Percentiles rank a stretch among this genome's conserved stretches.
Conservation (phyloP, 1,139 yeast genomes). For the Debaryomyces nepalensis region DNA sequence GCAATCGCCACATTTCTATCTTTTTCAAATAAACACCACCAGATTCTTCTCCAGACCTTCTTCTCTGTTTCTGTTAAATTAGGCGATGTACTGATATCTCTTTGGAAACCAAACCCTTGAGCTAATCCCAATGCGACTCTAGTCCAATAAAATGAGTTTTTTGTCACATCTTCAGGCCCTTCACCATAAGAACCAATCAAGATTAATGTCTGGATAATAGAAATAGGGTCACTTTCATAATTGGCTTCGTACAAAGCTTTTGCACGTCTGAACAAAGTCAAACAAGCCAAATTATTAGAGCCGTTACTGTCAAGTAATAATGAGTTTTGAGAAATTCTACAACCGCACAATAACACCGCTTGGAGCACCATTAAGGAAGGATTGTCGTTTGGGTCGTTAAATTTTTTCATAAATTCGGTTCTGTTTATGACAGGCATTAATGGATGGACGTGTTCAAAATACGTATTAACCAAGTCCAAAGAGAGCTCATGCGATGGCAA, state of each 20-base stretch:
- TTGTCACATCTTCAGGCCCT: slow-evolving; percentile 77
- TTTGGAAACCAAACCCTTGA: slow-evolving; percentile 79
- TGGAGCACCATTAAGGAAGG: slow-evolving; percentile 74
- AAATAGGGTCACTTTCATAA: slow-evolving; percentile 72
- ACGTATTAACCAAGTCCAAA: slow-evolving; percentile 63
- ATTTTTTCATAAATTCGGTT: slow-evolving; percentile 60
- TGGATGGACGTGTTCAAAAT: slow-evolving; percentile 71
- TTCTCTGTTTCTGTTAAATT: slow-evolving; percentile 45
- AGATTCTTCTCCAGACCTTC: slow-evolving; percentile 67
- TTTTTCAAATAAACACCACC: slow-evolving; percentile 82
- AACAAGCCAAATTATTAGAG: slow-evolving; percentile 59
- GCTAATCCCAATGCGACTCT: slow-evolving; percentile 74
- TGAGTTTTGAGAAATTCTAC: slow-evolving; percentile 64
- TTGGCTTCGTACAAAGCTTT: slow-evolving; percentile 76
- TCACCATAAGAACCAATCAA: slow-evolving; percentile 77
- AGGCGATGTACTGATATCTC: slow-evolving; percentile 49
- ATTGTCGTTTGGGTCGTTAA: slow-evolving; percentile 61
- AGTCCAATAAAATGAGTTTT: slow-evolving; percentile 79
- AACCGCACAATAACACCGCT: slow-evolving; percentile 71
- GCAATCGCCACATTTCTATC: slow-evolving; percentile 77
- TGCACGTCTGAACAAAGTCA: slow-evolving; percentile 76
- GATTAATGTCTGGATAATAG: slow-evolving; percentile 65
- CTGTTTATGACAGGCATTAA: slow-evolving; percentile 73
- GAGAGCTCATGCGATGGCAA: slow-evolving; percentile 67
- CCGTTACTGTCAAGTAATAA: slow-evolving; percentile 60